A percentile compares a stretch with the other conserved stretches of the same genome.
These are phyloP conservation scores for Chlorella variabilis DNA, from an alignment of 163 green algal species.

Conservation along the genomic window DNA sequence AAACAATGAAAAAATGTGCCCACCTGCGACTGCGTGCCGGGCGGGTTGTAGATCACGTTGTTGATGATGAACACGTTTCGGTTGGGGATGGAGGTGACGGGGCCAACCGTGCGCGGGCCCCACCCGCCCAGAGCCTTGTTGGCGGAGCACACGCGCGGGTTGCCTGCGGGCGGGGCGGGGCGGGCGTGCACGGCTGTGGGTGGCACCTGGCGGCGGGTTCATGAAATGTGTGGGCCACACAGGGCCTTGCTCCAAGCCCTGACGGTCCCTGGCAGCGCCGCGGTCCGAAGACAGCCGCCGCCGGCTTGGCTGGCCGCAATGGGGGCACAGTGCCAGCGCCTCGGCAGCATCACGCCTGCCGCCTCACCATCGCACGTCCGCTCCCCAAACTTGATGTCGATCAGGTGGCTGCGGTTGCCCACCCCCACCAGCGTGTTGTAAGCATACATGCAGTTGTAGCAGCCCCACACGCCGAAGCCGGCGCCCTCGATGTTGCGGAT, in stretches of 20 bases:
- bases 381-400: conserved; percentile 12
- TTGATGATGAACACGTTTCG: conserved; percentile 14
- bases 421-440: conserved; percentile 18
- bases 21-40: neutral
- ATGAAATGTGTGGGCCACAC: neutral
- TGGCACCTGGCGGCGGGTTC: neutral
- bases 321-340: too few species aligned
- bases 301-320: too few species aligned
- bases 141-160: neutral
- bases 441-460: conserved; percentile 32
- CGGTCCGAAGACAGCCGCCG: too few species aligned
- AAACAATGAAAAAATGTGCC: too few species aligned
- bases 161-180: neutral
- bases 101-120: neutral
- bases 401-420: neutral
- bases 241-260: too few species aligned
- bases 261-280: too few species aligned
- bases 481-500: conserved; percentile 4
- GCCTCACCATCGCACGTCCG: conserved; percentile 1
- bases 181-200: neutral
- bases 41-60: conserved; percentile 32
- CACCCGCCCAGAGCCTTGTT: neutral
- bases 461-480: conserved; percentile 24
- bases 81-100: conserved; percentile 1
- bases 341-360: too few species aligned